Percentiles rank a stretch among this genome's conserved stretches.
Evolutionary conservation across 2,329 filamentous ascomycete genomes (phyloP).

Genomic region (Fusarium sp.): DNA sequence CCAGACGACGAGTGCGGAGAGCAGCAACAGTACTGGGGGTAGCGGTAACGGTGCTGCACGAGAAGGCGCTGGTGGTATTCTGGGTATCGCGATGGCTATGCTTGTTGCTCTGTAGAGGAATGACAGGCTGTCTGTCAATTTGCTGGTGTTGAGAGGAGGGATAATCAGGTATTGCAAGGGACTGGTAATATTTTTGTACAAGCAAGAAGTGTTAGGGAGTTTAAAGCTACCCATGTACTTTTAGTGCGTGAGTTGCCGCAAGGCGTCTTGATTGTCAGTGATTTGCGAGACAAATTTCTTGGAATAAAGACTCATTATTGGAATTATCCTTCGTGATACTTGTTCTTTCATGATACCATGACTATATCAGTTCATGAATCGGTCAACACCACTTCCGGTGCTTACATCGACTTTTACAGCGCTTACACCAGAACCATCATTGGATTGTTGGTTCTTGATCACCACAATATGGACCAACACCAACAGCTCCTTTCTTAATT

Average conservation of each 20-base stretch:
- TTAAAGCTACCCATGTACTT: conserved; percentile 17
- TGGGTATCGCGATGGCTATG: conserved; percentile 47
- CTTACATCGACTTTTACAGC: not conserved
- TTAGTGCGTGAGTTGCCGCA: conserved; percentile 13
- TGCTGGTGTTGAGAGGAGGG: conserved; percentile 10
- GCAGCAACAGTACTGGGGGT: not conserved
- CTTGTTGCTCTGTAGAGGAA: conserved; percentile 45
- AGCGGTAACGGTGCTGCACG: conserved; percentile 23
- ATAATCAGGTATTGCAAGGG: conserved; percentile 1
- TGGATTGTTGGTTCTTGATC: not conserved
- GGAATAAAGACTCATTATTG: not conserved
- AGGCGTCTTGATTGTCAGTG: conserved; percentile 12
- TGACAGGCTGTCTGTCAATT: not conserved
- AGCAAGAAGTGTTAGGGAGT: conserved; percentile 25
- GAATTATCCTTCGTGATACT: not conserved
- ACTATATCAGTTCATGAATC: not conserved
- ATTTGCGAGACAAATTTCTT: not conserved
- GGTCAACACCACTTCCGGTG: not conserved
- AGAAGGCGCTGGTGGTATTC: conserved; percentile 35
- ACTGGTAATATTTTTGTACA: conserved; percentile 5
- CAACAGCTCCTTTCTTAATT: conserved; percentile 1
- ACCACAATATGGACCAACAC: not conserved
- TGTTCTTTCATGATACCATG: not conserved
- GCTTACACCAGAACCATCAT: not conserved
- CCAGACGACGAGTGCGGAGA: conserved; percentile 2